Percentiles rank a stretch among this genome's conserved stretches.
Evolutionary conservation across 305 asterid species (phyloP).

Genomic region (Solanum hybrid): DNA sequence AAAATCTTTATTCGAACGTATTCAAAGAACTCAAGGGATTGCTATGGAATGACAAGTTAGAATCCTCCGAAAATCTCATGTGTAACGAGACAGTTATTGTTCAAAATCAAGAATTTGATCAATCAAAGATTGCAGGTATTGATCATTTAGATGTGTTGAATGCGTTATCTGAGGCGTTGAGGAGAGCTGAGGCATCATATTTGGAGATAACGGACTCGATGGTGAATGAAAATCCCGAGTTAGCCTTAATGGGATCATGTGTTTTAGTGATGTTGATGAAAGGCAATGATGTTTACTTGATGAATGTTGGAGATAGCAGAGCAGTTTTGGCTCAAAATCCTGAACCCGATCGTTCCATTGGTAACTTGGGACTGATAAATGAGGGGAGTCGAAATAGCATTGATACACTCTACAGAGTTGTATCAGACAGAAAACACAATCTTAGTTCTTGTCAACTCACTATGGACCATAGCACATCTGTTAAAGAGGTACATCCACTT

Average conservation of each 20-base stretch:
- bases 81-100: conserved; percentile 10
- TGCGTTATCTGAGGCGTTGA: conserved; percentile 61
- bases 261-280: conserved; percentile 81
- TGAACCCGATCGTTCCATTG: conserved; percentile 25
- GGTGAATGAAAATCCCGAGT: conserved; percentile 64
- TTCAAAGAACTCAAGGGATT: conserved; percentile 58
- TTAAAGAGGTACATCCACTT: conserved; percentile 47
- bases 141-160: conserved; percentile 49
- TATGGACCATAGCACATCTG: conserved; percentile 69
- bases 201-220: conserved; percentile 69
- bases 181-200: conserved; percentile 57
- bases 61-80: conserved; percentile 15
- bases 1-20: conserved; percentile 59
- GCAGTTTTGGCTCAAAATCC: conserved; percentile 55
- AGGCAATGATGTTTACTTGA: conserved; percentile 68
- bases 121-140: conserved; percentile 15
- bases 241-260: conserved; percentile 96
- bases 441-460: conserved; percentile 66
- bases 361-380: conserved; percentile 71
- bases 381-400: conserved; percentile 35
- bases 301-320: conserved; percentile 89
- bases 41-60: conserved; percentile 55
- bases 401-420: conserved; percentile 45
- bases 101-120: conserved; percentile 34
- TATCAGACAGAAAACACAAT: conserved; percentile 31